A percentile compares a stretch with the other conserved stretches of the same genome.
Evolutionary conservation across 2,329 filamentous ascomycete genomes (phyloP).

Genomic region (Aspergillus ruber): DNA sequence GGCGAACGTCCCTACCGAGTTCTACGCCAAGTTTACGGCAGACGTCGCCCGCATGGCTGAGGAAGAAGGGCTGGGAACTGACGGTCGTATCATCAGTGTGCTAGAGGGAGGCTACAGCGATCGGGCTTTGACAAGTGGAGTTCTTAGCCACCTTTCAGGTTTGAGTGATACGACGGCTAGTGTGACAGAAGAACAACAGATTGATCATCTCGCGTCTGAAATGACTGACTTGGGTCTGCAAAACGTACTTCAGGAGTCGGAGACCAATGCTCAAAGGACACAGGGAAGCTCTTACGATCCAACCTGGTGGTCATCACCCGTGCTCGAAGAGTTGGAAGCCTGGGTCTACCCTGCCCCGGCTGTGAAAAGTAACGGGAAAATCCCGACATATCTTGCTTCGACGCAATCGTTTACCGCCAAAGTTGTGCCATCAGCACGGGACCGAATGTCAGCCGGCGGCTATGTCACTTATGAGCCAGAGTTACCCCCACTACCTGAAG

Average conservation of each 20-base stretch:
- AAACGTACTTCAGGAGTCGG: constrained; percentile 7
- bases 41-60: constrained; percentile 78
- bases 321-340: constrained; percentile 64
- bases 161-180: constrained; percentile 50
- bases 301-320: constrained; percentile 62
- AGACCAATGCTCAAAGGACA: constrained; percentile 3
- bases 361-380: constrained; percentile 50
- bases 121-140: constrained; percentile 77
- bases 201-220: constrained; percentile 48
- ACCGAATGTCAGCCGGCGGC: constrained; percentile 34
- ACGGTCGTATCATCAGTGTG: constrained; percentile 85
- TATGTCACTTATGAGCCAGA: constrained; percentile 40
- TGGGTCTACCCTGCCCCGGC: constrained; percentile 48
- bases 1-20: constrained; percentile 92
- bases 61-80: constrained; percentile 68
- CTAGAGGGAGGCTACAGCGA: constrained; percentile 96
- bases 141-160: constrained; percentile 83
- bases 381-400: constrained; percentile 74
- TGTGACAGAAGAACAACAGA: constrained; percentile 15
- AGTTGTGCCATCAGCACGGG: constrained; percentile 60
- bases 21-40: constrained; percentile 84
- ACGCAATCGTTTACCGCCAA: constrained; percentile 84
- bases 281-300: constrained; percentile 51
- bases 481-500: constrained; percentile 68
- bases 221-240: constrained; percentile 44